Evolutionary conservation across 345 rosid species (phyloP).

Genomic region (Eucalyptus paniculata): DNA sequence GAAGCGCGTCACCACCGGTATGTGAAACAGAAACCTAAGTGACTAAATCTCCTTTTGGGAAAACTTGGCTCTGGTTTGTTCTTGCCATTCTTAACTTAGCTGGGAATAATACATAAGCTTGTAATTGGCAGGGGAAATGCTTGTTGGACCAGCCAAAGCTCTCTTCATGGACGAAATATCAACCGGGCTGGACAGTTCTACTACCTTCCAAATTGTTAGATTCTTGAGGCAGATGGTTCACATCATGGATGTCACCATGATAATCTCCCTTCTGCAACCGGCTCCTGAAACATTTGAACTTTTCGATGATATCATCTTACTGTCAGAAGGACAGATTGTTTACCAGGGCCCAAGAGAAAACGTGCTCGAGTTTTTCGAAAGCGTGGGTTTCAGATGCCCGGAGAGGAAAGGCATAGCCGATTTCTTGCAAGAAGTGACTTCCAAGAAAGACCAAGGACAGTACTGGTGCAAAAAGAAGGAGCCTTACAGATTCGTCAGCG

Average conservation of each 20-base stretch:
- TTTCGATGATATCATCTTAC: constrained; percentile 47
- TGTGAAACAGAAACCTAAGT: not conserved
- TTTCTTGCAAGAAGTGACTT: constrained; percentile 55
- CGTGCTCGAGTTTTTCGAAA: constrained; percentile 38
- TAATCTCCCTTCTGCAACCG: constrained; percentile 50
- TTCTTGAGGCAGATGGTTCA: constrained; percentile 56
- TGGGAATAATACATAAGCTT: not conserved
- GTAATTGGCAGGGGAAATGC: constrained; percentile 48
- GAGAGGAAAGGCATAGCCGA: constrained; percentile 54
- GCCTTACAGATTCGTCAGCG: constrained; percentile 25
- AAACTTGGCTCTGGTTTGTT: not conserved
- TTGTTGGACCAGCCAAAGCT: constrained; percentile 57
- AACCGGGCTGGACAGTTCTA: constrained; percentile 55
- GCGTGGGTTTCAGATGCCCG: constrained; percentile 40
- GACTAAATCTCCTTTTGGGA: not conserved
- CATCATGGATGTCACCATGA: constrained; percentile 44
- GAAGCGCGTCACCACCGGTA: constrained; percentile 53
- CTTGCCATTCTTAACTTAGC: not conserved
- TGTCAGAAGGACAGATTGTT: constrained; percentile 44
- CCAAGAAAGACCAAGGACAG: constrained; percentile 44
- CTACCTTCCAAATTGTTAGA: constrained; percentile 42
- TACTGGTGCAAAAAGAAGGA: constrained; percentile 28
- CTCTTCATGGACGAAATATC: constrained; percentile 62
- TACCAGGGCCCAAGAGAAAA: constrained; percentile 46
- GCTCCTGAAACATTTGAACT: constrained; percentile 56